A percentile compares a stretch with the other conserved stretches of the same genome.
These are phyloP conservation scores for Naganishia cerealis DNA, from an alignment of 1,284 basidiomycete species.

Conservation along the genomic window DNA sequence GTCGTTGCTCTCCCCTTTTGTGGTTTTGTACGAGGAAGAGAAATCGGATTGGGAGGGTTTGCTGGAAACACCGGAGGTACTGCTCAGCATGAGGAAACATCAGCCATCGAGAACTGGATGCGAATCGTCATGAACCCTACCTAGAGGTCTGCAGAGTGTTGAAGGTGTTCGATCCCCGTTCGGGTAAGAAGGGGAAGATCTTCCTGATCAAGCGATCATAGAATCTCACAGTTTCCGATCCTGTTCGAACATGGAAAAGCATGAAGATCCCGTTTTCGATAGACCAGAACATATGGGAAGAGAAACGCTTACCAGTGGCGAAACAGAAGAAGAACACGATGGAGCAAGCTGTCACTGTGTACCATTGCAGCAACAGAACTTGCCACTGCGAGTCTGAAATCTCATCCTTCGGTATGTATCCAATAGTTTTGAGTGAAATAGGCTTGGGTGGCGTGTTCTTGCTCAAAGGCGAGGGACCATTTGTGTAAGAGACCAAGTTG, in stretches of 20 bases:
- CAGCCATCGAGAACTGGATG: background rate
- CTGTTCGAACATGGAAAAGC: slow-evolving; percentile 23
- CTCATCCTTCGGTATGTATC: slow-evolving; percentile 34
- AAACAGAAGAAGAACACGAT: slow-evolving; percentile 49
- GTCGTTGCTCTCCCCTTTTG: slow-evolving; percentile 5
- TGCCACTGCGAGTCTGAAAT: slow-evolving; percentile 32
- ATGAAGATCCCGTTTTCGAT: background rate
- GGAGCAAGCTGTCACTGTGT: slow-evolving; percentile 45
- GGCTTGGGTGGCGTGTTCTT: slow-evolving; percentile 35
- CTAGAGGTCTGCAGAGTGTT: slow-evolving; percentile 21
- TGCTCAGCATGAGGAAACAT: background rate
- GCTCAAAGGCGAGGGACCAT: slow-evolving; percentile 45
- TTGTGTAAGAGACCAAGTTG: slow-evolving; percentile 45
- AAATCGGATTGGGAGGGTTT: slow-evolving; percentile 10
- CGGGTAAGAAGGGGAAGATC: slow-evolving; percentile 41
- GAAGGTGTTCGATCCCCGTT: slow-evolving; percentile 14
- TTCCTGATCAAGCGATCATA: slow-evolving; percentile 40
- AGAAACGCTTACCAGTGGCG: slow-evolving; percentile 42
- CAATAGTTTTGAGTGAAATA: slow-evolving; percentile 39
- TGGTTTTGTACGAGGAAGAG: slow-evolving; percentile 5
- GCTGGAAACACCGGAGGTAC: slow-evolving; percentile 10
- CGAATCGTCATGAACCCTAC: background rate
- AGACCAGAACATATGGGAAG: background rate
- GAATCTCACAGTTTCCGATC: slow-evolving; percentile 44
- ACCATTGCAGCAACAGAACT: slow-evolving; percentile 41